These are phyloP conservation scores for Ambrosiella xylebori DNA, from an alignment of 2,329 filamentous ascomycete genomes.

Conservation along the genomic window DNA sequence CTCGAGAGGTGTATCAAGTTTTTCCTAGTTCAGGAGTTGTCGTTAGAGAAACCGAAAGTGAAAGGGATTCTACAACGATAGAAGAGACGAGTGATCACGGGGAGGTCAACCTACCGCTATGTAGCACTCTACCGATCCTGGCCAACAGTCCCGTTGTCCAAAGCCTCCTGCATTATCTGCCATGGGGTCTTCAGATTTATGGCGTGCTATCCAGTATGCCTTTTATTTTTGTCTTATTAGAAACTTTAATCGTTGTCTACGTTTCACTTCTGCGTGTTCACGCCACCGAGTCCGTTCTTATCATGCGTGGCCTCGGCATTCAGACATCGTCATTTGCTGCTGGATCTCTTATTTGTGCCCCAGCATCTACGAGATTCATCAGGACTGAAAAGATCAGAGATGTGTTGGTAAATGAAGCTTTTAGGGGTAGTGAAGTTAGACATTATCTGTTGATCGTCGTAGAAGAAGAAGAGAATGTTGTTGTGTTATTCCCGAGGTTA, in stretches of 20 bases:
- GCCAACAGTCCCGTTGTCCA: constrained; percentile 18
- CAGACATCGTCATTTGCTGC: constrained; percentile 55
- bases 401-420: constrained; percentile 88
- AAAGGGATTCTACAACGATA: too few relatives aligned
- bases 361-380: constrained; percentile 44
- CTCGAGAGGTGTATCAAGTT: background rate
- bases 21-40: constrained; percentile 4
- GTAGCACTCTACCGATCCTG: constrained; percentile 9
- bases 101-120: too few relatives aligned
- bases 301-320: constrained; percentile 75
- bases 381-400: constrained; percentile 86
- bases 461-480: constrained; percentile 69
- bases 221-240: constrained; percentile 24
- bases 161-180: constrained; percentile 21
- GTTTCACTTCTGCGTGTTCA: constrained; percentile 29
- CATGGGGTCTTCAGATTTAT: constrained; percentile 24
- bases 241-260: constrained; percentile 22
- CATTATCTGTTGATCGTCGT: constrained; percentile 86
- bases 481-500: constrained; percentile 84
- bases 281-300: constrained; percentile 66
- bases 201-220: constrained; percentile 22
- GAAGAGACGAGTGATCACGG: too few relatives aligned
- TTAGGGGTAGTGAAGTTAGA: constrained; percentile 74
- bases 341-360: constrained; percentile 39
- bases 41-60: too few relatives aligned